Evolutionary conservation across 2,329 filamentous ascomycete species (phyloP), one percentile per base, ranked within the genome.

Genomic region (Cladosporium sphaerospermum): DNA sequence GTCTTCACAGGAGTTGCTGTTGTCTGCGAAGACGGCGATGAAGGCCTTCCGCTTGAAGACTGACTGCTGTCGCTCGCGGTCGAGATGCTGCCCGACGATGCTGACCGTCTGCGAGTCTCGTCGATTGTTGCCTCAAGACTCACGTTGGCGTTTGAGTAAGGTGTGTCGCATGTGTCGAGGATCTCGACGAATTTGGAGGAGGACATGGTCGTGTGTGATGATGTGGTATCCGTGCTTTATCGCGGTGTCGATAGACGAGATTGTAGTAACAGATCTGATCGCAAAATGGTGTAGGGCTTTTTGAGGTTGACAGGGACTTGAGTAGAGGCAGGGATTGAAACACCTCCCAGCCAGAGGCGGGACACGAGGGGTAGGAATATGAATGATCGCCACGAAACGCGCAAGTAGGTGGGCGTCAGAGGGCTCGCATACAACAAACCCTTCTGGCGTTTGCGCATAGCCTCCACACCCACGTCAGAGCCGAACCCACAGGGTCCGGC

Each of bases 151-250:
- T 63, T 62, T 11, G 64, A 66, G 55, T 61, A 65, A 28, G 64
- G 64, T 3, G 60, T 54, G 31, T 59, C 45, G 23, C 55, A 55
- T 33, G 55, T 60, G 59, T 70, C 68, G 52, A 70, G 59, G 31
- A 67, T 62, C 52, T 70, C 68, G 48, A 66, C 62, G 48, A 70
- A 70, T 53, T 69, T 70, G 18, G 66, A 68, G 46, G 57, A 56
- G 10, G 65, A 54, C 66, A 68, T 68, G 31, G n/a, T 37, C 45
- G 52, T 46, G 16, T 32, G 39, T 44, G 36, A 37, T 10, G 40
- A 23, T 40, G 13, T 14, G 11, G 10, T 14, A 11, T 14, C n/a
- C 8, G n/a, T 14, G 13, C 36, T 39, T 39, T 13, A 14, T 42
- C 18, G 32, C 7, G 43, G 7, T 43, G 48, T 5, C 31, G 36